phyloP scores from a whole-genome alignment of 257 asterid species.

The Primulina huaijiensis region DNA sequence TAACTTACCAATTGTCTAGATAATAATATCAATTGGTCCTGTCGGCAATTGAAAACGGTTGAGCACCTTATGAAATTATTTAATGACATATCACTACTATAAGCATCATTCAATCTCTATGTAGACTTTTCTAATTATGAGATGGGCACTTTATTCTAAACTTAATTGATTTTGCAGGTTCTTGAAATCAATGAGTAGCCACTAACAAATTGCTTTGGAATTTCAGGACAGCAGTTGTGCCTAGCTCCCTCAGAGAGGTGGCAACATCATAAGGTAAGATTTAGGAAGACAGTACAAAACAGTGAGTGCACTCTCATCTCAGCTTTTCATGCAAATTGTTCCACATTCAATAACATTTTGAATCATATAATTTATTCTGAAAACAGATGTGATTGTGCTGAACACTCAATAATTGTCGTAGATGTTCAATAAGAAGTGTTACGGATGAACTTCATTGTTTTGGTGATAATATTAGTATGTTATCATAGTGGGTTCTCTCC shows the following conservation, averaged over 20 bases:
- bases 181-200: background rate
- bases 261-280: background rate
- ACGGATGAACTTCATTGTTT: slow-evolving; percentile 1
- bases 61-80: slow-evolving; percentile 11
- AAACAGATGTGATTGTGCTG: background rate
- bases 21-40: background rate
- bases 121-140: background rate
- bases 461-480: background rate
- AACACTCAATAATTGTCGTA: background rate
- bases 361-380: background rate
- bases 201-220: background rate
- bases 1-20: background rate
- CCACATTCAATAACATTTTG: background rate
- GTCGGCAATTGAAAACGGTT: background rate
- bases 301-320: background rate
- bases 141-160: background rate
- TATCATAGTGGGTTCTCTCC: slow-evolving; percentile 3
- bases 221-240: slow-evolving; percentile 4
- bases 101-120: background rate
- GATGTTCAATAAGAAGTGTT: slow-evolving; percentile 7
- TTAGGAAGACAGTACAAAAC: background rate
- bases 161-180: slow-evolving; percentile 4
- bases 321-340: slow-evolving; percentile 16
- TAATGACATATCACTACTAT: background rate
- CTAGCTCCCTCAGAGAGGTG: slow-evolving; percentile 1